A percentile compares a stretch with the other conserved stretches of the same genome.
Evolutionary conservation across 768 basidiomycete genomes (phyloP).

Genomic region (Lepiota venenata): DNA sequence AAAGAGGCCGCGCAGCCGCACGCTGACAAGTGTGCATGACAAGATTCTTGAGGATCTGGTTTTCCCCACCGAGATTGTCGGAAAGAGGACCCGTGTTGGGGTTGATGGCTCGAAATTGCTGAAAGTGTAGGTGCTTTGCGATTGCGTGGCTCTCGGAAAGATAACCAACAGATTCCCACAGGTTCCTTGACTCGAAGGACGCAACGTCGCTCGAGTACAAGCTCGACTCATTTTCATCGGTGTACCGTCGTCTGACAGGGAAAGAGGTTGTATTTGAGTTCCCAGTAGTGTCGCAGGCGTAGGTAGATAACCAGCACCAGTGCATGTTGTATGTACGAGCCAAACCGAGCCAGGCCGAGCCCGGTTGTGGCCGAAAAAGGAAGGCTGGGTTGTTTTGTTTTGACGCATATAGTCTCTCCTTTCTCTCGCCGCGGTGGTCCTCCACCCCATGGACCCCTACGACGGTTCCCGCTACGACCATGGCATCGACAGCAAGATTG

Average conservation of each 20-base stretch:
- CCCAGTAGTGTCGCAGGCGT: constrained; percentile 73
- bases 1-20: constrained; percentile 95
- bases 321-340: constrained; percentile 28
- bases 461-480: constrained; percentile 69
- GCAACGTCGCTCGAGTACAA: constrained; percentile 99
- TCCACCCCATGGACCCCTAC: constrained; percentile 61
- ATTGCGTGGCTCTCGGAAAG: neutral
- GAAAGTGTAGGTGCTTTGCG: constrained; percentile 78
- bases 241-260: constrained; percentile 93
- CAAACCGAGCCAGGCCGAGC: constrained; percentile 16
- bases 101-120: constrained; percentile 94
- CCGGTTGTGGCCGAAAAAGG: constrained; percentile 28
- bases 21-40: constrained; percentile 96
- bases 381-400: constrained; percentile 14
- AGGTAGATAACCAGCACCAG: constrained; percentile 20
- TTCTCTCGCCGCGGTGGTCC: constrained; percentile 5
- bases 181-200: constrained; percentile 97
- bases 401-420: neutral
- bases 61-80: constrained; percentile 98
- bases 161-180: constrained; percentile 31
- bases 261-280: constrained; percentile 97
- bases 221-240: constrained; percentile 97
- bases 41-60: constrained; percentile 99
- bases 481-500: constrained; percentile 92
- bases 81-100: constrained; percentile 93